Evolutionary conservation across 768 basidiomycete genomes (phyloP).

Genomic region (Hygrocybe punicea): DNA sequence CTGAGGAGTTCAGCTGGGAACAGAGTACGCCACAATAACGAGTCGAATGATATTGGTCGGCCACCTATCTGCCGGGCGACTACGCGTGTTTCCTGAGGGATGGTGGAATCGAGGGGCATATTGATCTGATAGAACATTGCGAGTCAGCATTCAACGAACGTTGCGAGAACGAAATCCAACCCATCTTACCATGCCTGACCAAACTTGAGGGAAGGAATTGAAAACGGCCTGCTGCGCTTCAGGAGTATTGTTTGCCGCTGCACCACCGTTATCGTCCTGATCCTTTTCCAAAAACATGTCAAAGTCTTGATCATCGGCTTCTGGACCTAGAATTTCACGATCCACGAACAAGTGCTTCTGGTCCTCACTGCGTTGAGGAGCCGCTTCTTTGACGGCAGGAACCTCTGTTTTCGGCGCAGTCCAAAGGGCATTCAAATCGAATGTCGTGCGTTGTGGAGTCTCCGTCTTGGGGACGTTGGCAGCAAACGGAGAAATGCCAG

Average conservation of each 20-base stretch:
- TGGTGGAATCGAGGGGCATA: conserved; percentile 75
- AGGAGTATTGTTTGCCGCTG: conserved; percentile 21
- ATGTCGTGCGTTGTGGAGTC: conserved; percentile 47
- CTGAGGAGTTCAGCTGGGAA: conserved; percentile 68
- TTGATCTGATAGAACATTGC: conserved; percentile 47
- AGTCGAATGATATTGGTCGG: conserved; percentile 51
- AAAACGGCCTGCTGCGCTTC: conserved; percentile 50
- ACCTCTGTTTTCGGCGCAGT: conserved; percentile 41
- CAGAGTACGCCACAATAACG: conserved; percentile 69
- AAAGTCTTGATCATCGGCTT: conserved; percentile 75
- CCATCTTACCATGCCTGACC: conserved; percentile 73
- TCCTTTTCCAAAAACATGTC: conserved; percentile 77
- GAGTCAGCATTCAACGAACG: conserved; percentile 8
- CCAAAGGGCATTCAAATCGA: conserved; percentile 75
- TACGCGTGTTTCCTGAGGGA: conserved; percentile 63
- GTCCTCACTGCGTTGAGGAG: conserved; percentile 27
- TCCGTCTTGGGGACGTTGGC: conserved; percentile 39
- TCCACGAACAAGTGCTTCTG: conserved; percentile 47
- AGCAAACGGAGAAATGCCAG: conserved; percentile 50
- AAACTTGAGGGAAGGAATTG: conserved; percentile 59
- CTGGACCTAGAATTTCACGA: conserved; percentile 32
- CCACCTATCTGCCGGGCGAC: conserved; percentile 80
- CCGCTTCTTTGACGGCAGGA: conserved; percentile 18
- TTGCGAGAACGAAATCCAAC: conserved; percentile 6
- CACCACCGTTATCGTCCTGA: conserved; percentile 41